phyloP scores from a whole-genome alignment of 2,329 filamentous ascomycete species.

The Microdochium paspali region DNA sequence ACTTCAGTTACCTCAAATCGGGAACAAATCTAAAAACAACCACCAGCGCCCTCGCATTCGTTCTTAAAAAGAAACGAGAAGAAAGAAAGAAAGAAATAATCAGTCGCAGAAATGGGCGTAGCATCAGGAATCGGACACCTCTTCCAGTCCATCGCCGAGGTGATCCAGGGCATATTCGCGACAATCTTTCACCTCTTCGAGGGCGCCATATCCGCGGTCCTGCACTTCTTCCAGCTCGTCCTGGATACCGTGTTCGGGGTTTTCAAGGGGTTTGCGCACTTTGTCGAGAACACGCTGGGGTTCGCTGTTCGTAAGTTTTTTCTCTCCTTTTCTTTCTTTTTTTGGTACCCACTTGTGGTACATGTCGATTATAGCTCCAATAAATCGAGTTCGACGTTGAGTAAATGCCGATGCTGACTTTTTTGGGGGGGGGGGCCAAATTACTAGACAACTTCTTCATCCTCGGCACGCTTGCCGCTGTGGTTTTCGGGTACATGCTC shows the following conservation, averaged over 20 bases:
- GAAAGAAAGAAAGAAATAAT: too few species aligned
- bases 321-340: not conserved
- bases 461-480: slow-evolving; percentile 18
- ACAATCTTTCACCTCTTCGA: slow-evolving; percentile 14
- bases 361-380: too few species aligned
- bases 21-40: too few species aligned
- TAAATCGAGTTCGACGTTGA: too few species aligned
- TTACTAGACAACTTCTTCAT: slow-evolving; percentile 21
- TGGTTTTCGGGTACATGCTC: slow-evolving; percentile 16
- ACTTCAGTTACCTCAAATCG: too few species aligned
- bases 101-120: slow-evolving; percentile 14
- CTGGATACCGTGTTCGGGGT: slow-evolving; percentile 11
- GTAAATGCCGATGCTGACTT: not conserved
- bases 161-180: slow-evolving; percentile 13
- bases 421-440: not conserved
- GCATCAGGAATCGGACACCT: slow-evolving; percentile 18
- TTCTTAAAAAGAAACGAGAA: too few species aligned
- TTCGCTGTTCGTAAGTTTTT: slow-evolving; percentile 19
- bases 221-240: slow-evolving; percentile 13
- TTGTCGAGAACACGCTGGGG: slow-evolving; percentile 19
- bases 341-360: not conserved
- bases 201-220: slow-evolving; percentile 9
- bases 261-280: slow-evolving; percentile 12
- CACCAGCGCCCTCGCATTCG: too few species aligned
- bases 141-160: slow-evolving; percentile 13